Percentiles rank a stretch among this genome's conserved stretches.
These are phyloP conservation scores for Ceriops zippeliana DNA, from an alignment of 345 rosid genomes.

Conservation along the genomic window DNA sequence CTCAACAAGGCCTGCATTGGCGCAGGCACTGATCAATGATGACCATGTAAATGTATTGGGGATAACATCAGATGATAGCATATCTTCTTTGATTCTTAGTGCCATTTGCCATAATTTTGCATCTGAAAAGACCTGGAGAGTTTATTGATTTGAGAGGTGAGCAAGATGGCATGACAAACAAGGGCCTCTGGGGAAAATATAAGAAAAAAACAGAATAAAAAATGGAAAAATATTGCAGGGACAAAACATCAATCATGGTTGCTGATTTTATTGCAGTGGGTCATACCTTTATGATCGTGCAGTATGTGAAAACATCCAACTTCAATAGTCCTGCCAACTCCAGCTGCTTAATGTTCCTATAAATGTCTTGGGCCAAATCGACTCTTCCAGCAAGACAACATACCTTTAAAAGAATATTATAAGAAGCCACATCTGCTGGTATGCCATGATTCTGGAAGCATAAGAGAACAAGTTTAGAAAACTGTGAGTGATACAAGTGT, in stretches of 20 bases:
- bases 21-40: slow-evolving; percentile 86
- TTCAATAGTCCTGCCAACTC: slow-evolving; percentile 59
- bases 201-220: not conserved
- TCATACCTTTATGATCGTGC: slow-evolving; percentile 83
- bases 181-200: not conserved
- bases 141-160: slow-evolving; percentile 4
- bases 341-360: slow-evolving; percentile 63
- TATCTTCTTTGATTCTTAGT: slow-evolving; percentile 72
- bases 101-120: slow-evolving; percentile 92
- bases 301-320: slow-evolving; percentile 84
- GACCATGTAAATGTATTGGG: slow-evolving; percentile 87
- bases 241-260: not conserved
- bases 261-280: slow-evolving; percentile 11
- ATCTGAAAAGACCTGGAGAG: slow-evolving; percentile 76
- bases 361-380: slow-evolving; percentile 81
- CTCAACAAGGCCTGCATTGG: slow-evolving; percentile 84
- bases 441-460: slow-evolving; percentile 59
- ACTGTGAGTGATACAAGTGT: not conserved
- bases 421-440: slow-evolving; percentile 70
- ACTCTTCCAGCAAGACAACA: slow-evolving; percentile 79
- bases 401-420: slow-evolving; percentile 85
- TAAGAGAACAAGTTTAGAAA: slow-evolving; percentile 9
- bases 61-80: slow-evolving; percentile 65
- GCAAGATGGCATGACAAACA: not conserved
- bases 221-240: not conserved